Conservation (phyloP, 306 rosid species). For the Malus domestica region DNA sequence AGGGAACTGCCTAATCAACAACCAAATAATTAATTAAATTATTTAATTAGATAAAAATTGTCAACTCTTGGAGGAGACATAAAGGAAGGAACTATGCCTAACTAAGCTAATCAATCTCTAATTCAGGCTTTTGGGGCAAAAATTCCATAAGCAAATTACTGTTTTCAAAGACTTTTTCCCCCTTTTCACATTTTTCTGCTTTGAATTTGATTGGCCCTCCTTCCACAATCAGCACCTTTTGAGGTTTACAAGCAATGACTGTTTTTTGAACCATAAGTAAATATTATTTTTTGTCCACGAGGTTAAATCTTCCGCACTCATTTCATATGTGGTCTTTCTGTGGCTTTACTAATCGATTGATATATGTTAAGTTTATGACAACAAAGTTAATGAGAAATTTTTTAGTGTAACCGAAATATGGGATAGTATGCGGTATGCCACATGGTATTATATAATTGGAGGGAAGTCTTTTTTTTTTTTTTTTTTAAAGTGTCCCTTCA, state of each 20-base stretch:
- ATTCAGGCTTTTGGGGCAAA: neutral
- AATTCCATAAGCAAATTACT: neutral
- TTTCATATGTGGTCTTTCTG: too few relatives aligned
- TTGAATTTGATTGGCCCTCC: neutral
- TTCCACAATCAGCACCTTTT: neutral
- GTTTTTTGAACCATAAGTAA: too few relatives aligned
- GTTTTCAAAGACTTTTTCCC: neutral
- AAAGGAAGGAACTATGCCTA: neutral
- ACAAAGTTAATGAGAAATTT: too few relatives aligned
- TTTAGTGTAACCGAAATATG: too few relatives aligned
- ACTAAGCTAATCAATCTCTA: neutral
- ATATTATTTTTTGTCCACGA: too few relatives aligned
- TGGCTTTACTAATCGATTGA: too few relatives aligned
- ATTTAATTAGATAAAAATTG: neutral
- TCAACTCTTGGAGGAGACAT: neutral
- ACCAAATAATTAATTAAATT: neutral
- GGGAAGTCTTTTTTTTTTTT: too few relatives aligned
- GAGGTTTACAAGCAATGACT: neutral
- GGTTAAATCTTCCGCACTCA: too few relatives aligned
- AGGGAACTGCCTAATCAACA: neutral
- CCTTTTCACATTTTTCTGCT: neutral
- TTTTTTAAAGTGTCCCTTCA: too few relatives aligned
- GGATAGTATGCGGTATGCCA: too few relatives aligned
- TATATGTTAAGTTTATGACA: too few relatives aligned
- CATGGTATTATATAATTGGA: too few relatives aligned